Evolutionary conservation across 805 yeast species (phyloP), one percentile per base, ranked within the genome.

Genomic region (Wickerhamomyces silvicola): DNA sequence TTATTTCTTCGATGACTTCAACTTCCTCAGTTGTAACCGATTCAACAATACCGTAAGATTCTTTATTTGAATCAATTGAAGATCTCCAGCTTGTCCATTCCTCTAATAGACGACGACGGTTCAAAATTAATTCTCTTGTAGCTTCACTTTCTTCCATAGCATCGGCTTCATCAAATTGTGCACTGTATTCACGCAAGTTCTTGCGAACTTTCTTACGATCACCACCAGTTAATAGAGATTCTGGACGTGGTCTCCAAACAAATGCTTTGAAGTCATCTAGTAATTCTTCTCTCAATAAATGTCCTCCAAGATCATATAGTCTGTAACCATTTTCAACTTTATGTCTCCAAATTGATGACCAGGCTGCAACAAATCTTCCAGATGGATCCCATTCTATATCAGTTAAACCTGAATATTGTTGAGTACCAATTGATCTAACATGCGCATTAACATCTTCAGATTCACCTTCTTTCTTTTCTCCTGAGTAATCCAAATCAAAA

Each of bases 161-260:
- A 64, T 92, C 99, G 42, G 72, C 68, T 64, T 87, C 95, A 47
- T 90, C 97, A 65, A 88, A 92, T 62, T 85, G 87, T 25, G 92
- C 92, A 48, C 87, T 70, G 72, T 82, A 85, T 62, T 84, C 90
- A 57, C 80, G 76, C 67, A 90, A 65, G 66, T 81, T 81, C 81
- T 84, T 83, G 68, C 85, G 75, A 42, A 92, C 86, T 71, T 80
- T 81, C 81, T 86, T 85, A 68, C 76, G 76, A 59, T 85, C 94
- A 45, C 76, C 81, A 49, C 79, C 76, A 39, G 78, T 67, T 54
- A 92, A 74, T 43, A 79, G 60, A 2, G 87, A 70, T 13, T 73
- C 75, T 31, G 98, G 98, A 66, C 98, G 80, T 52, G 97, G 97
- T 70, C 99, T 83, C 99, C 99, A 92, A 41, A 75, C 68, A 52